phyloP scores from a whole-genome alignment of 768 basidiomycete genomes.

The Collybia sp. region DNA sequence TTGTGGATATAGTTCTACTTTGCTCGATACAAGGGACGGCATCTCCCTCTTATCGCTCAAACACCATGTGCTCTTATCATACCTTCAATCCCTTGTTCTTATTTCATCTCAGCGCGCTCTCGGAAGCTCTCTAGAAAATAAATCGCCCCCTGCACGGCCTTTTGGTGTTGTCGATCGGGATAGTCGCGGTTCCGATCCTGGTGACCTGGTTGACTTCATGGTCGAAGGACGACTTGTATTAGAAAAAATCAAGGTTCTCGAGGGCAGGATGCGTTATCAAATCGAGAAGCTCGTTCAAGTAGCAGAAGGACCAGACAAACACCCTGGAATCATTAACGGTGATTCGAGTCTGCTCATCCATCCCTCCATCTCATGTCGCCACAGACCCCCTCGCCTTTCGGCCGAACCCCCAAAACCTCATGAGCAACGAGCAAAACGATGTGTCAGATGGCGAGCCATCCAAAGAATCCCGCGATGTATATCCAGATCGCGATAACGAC shows the following conservation, averaged over 20 bases:
- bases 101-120: conserved; percentile 65
- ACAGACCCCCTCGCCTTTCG: conserved; percentile 89
- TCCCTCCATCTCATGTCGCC: background rate
- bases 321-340: conserved; percentile 54
- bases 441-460: conserved; percentile 3
- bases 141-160: conserved; percentile 41
- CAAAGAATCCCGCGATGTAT: too few species aligned
- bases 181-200: conserved; percentile 51
- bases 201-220: conserved; percentile 77
- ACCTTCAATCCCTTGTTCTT: conserved; percentile 79
- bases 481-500: conserved; percentile 3
- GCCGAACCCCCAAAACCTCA: conserved; percentile 79
- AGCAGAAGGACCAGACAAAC: conserved; percentile 56
- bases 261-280: conserved; percentile 88
- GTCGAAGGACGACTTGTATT: conserved; percentile 78
- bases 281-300: conserved; percentile 88
- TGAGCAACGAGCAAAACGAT: conserved; percentile 31
- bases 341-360: conserved; percentile 11
- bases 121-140: conserved; percentile 55
- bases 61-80: conserved; percentile 78
- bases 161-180: conserved; percentile 52
- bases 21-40: conserved; percentile 60
- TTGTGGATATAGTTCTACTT: conserved; percentile 16
- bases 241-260: conserved; percentile 84
- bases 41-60: conserved; percentile 91